Evolutionary conservation across 306 rosid species (phyloP).

Genomic region (Medicago ruthenica): DNA sequence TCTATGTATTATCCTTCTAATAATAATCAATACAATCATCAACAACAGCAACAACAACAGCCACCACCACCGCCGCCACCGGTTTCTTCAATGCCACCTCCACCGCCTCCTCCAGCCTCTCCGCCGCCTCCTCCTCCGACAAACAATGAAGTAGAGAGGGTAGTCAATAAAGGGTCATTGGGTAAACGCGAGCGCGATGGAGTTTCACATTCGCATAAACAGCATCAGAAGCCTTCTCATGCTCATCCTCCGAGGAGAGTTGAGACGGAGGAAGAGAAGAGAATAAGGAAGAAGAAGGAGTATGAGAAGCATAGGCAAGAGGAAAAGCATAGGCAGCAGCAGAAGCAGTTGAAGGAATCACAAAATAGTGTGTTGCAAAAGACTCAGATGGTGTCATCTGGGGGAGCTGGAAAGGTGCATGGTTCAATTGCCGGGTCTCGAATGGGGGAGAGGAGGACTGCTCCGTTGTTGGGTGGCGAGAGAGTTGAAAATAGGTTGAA

Average conservation of each 20-base stretch:
- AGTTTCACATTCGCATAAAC: constrained; percentile 50
- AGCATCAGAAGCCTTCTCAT: constrained; percentile 52
- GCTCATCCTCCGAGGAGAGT: constrained; percentile 50
- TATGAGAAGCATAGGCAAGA: constrained; percentile 88
- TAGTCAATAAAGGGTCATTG: constrained; percentile 54
- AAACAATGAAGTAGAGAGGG: constrained; percentile 52
- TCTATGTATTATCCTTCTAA: constrained; percentile 67
- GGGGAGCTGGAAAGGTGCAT: constrained; percentile 66
- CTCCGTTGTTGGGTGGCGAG: constrained; percentile 82
- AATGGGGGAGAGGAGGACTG: constrained; percentile 78
- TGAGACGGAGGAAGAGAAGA: constrained; percentile 89
- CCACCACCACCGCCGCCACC: constrained; percentile 53
- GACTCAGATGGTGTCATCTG: constrained; percentile 69
- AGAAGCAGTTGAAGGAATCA: constrained; percentile 85
- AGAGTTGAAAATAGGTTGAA: constrained; percentile 95
- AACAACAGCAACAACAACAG: constrained; percentile 51
- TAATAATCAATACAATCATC: constrained; percentile 61
- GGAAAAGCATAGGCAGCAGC: constrained; percentile 85
- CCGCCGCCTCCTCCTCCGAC: constrained; percentile 71
- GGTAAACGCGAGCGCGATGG: constrained; percentile 73
- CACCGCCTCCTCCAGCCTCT: constrained; percentile 72
- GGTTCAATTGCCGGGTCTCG: constrained; percentile 87
- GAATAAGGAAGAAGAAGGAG: constrained; percentile 83
- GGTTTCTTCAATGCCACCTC: constrained; percentile 68
- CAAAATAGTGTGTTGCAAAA: constrained; percentile 75